phyloP scores from a whole-genome alignment of 2,329 filamentous ascomycete species.

The Calonectria hawksworthii region DNA sequence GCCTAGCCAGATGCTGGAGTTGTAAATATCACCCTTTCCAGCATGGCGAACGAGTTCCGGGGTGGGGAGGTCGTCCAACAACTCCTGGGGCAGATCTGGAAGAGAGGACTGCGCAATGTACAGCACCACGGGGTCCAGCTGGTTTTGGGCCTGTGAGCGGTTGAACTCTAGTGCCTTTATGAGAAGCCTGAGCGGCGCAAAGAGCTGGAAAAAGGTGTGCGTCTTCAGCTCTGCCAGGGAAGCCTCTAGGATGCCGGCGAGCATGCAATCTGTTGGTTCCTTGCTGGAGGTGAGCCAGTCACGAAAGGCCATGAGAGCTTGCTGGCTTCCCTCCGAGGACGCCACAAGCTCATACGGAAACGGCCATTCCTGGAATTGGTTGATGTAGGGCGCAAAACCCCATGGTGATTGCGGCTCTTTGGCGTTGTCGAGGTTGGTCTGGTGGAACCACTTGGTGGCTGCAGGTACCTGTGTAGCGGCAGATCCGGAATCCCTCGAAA shows the following conservation, averaged over 20 bases:
- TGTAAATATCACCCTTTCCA: slow-evolving; percentile 88
- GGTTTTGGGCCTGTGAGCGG: slow-evolving; percentile 25
- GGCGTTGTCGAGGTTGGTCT: not conserved
- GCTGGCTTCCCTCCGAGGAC: slow-evolving; percentile 31
- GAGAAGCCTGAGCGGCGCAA: slow-evolving; percentile 76
- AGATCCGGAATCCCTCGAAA: slow-evolving; percentile 62
- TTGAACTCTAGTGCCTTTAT: slow-evolving; percentile 69
- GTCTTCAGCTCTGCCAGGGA: slow-evolving; percentile 39
- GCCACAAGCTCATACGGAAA: slow-evolving; percentile 58
- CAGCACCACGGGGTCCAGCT: slow-evolving; percentile 60
- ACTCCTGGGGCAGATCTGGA: slow-evolving; percentile 71
- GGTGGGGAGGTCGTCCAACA: slow-evolving; percentile 76
- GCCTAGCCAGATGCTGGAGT: slow-evolving; percentile 90
- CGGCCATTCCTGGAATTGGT: slow-evolving; percentile 46
- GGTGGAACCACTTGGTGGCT: slow-evolving; percentile 70
- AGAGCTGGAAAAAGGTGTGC: slow-evolving; percentile 67
- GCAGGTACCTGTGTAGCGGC: slow-evolving; percentile 61
- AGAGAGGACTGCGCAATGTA: slow-evolving; percentile 91
- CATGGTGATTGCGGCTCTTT: slow-evolving; percentile 18
- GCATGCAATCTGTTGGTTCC: slow-evolving; percentile 46
- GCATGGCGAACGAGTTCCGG: slow-evolving; percentile 74
- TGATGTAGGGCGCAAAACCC: slow-evolving; percentile 47
- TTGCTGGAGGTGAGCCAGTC: slow-evolving; percentile 45
- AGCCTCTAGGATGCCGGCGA: slow-evolving; percentile 49
- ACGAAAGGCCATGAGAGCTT: slow-evolving; percentile 44